phyloP scores from a whole-genome alignment of 768 basidiomycete genomes.

The Tylopilus subfusipes region DNA sequence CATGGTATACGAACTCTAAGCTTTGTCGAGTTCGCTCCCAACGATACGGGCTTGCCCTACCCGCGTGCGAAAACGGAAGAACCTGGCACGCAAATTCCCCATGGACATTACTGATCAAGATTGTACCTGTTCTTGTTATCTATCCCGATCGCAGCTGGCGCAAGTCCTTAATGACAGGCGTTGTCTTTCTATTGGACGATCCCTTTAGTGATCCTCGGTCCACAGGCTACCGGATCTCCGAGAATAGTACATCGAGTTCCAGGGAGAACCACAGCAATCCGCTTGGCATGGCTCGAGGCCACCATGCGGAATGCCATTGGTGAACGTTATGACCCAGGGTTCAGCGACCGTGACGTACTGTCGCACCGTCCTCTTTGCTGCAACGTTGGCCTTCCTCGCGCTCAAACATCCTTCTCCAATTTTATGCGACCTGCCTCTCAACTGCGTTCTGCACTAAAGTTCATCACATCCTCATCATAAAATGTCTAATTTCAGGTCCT shows the following conservation, averaged over 20 bases:
- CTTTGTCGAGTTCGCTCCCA: not conserved
- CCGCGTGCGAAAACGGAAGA: not conserved
- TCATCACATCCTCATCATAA: not conserved
- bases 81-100: not conserved
- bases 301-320: not conserved
- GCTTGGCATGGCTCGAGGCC: not conserved
- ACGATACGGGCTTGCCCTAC: not conserved
- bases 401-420: not conserved
- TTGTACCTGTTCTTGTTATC: not conserved
- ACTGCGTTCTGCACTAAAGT: not conserved
- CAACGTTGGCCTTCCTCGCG: not conserved
- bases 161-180: not conserved
- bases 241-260: not conserved
- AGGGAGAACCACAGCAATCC: not conserved
- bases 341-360: not conserved
- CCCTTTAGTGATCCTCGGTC: not conserved
- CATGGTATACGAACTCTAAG: not conserved
- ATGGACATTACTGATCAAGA: not conserved
- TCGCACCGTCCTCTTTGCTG: not conserved
- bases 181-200: not conserved
- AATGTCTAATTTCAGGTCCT: slow-evolving; percentile 7
- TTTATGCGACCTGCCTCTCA: not conserved
- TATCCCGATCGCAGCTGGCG: not conserved
- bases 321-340: not conserved
- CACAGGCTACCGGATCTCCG: not conserved